A percentile compares a stretch with the other conserved stretches of the same genome.
Conservation (phyloP, 495 filamentous ascomycete species). For the Chaetomidium leptoderma region DNA sequence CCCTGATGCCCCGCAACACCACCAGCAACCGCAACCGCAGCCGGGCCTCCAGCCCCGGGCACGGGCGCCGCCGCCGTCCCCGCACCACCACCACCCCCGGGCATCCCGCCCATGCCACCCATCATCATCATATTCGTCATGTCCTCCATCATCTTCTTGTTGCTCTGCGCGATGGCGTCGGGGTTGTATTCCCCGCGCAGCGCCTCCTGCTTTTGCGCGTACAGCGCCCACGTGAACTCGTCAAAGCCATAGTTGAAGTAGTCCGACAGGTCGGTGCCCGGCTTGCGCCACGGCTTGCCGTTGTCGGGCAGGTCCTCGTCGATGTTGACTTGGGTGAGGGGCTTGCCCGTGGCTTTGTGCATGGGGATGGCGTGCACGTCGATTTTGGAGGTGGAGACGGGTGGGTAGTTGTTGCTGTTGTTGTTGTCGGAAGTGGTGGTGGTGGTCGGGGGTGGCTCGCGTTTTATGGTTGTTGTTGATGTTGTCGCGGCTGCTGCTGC, state of each 20-base stretch:
- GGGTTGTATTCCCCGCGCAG: constrained; percentile 63
- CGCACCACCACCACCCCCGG: not conserved
- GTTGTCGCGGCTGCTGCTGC: too few species aligned
- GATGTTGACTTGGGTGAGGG: constrained; percentile 78
- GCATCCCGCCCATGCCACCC: constrained; percentile 43
- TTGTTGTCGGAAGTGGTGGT: constrained; percentile 12
- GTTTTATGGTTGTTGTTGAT: not conserved
- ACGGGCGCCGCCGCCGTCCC: constrained; percentile 8
- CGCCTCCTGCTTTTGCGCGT: constrained; percentile 81
- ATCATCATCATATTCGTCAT: constrained; percentile 86
- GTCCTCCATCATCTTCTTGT: constrained; percentile 82
- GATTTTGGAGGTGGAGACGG: constrained; percentile 68
- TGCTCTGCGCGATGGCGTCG: constrained; percentile 57
- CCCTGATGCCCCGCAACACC: constrained; percentile 25
- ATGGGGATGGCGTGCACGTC: constrained; percentile 80
- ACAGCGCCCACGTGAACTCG: constrained; percentile 97
- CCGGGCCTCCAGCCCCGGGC: not conserved
- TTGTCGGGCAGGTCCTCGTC: constrained; percentile 71
- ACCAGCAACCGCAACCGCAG: not conserved
- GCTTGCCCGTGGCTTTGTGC: constrained; percentile 67
- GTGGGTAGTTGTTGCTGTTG: constrained; percentile 39
- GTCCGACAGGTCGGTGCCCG: constrained; percentile 90
- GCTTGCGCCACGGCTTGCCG: constrained; percentile 92
- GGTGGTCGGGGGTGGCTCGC: constrained; percentile 25
- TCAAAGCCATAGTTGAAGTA: constrained; percentile 99